These are phyloP conservation scores for Lomentospora prolificans DNA, from an alignment of 2,329 filamentous ascomycete genomes.

Conservation along the genomic window DNA sequence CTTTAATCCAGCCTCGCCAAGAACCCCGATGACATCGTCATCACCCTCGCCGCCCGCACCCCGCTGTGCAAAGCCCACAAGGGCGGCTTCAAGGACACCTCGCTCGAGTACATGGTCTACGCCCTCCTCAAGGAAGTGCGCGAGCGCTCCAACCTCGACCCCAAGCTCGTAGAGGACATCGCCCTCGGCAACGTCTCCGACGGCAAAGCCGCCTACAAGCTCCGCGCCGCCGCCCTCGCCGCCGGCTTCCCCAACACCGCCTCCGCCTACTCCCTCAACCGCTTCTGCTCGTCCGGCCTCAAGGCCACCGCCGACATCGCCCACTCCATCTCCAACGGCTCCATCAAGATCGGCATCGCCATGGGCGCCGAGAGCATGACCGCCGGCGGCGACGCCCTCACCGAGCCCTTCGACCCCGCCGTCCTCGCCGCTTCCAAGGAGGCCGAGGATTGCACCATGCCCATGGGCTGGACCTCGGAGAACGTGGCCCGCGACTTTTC, in stretches of 20 bases:
- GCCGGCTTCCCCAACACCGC: conserved; percentile 91
- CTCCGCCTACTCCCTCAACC: conserved; percentile 73
- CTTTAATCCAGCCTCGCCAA: conserved; percentile 71
- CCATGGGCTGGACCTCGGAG: conserved; percentile 97
- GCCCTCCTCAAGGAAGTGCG: conserved; percentile 69
- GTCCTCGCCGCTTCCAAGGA: conserved; percentile 65
- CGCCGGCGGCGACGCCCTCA: conserved; percentile 57
- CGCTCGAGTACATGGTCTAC: conserved; percentile 77
- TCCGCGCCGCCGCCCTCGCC: conserved; percentile 77
- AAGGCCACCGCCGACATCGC: conserved; percentile 95
- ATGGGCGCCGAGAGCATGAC: conserved; percentile 88
- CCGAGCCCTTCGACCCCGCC: conserved; percentile 66
- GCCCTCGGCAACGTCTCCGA: conserved; percentile 87
- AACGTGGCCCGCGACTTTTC: conserved; percentile 90
- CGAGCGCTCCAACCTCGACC: conserved; percentile 66
- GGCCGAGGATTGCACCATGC: conserved; percentile 75
- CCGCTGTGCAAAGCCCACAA: conserved; percentile 82
- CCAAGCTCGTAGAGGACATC: conserved; percentile 77
- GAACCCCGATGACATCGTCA: conserved; percentile 93
- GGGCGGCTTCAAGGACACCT: conserved; percentile 91
- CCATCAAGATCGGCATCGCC: conserved; percentile 80
- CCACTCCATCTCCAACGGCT: conserved; percentile 68
- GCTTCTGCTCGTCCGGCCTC: conserved; percentile 94
- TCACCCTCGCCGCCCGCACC: conserved; percentile 83
- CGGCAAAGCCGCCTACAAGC: conserved; percentile 78